Percentiles rank a stretch among this genome's conserved stretches.
Conservation (phyloP, 2,329 filamentous ascomycete genomes). For the Cadophora gregata region DNA sequence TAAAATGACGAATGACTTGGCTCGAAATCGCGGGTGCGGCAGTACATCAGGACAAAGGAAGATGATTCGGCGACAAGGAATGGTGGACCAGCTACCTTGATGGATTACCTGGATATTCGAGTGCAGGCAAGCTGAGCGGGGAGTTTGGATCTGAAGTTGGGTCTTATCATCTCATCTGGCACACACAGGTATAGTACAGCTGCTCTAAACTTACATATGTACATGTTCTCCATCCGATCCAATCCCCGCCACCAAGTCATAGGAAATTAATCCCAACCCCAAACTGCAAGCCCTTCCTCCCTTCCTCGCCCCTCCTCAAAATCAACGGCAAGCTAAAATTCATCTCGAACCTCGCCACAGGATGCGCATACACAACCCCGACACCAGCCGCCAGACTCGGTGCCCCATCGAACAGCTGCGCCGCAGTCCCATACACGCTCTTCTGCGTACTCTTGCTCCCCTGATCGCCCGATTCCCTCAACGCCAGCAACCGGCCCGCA, state of each 20-base stretch:
- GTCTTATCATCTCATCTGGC: background rate
- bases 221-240: background rate
- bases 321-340: conserved; percentile 93
- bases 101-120: background rate
- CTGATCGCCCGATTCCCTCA: conserved; percentile 57
- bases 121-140: background rate
- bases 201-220: background rate
- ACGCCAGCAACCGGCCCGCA: conserved; percentile 80
- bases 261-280: conserved; percentile 97
- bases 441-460: conserved; percentile 43
- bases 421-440: conserved; percentile 62
- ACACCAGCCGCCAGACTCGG: conserved; percentile 88
- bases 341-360: conserved; percentile 89
- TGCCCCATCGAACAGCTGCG: conserved; percentile 73
- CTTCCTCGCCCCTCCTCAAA: conserved; percentile 81
- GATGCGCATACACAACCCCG: conserved; percentile 93
- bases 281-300: conserved; percentile 88
- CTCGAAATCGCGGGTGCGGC: no score
- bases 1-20: no score
- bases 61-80: no score
- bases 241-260: conserved; percentile 48
- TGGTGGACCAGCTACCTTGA: no score
- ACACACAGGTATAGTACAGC: background rate
- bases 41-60: no score
- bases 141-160: background rate